Conservation (phyloP, 2,329 filamentous ascomycete species). For the Aspergillus sp. region DNA sequence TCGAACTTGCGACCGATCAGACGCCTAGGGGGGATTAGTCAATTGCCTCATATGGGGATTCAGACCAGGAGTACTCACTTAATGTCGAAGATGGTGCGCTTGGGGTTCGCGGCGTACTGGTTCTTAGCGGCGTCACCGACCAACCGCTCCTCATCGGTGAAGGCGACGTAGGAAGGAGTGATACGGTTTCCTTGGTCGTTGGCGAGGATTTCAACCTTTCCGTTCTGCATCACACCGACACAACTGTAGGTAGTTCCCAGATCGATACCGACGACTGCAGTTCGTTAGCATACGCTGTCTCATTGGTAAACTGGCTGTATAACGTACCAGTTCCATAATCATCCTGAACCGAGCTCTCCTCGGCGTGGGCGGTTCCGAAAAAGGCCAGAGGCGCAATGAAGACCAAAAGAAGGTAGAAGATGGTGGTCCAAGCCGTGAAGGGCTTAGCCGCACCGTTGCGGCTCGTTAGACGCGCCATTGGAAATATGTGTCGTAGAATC, state of each 20-base stretch:
- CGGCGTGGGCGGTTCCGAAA: conserved; percentile 70
- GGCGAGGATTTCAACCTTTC: conserved; percentile 91
- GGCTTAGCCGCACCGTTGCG: conserved; percentile 63
- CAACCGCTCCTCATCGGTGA: conserved; percentile 93
- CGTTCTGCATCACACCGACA: conserved; percentile 93
- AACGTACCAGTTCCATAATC: conserved; percentile 69
- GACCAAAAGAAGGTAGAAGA: conserved; percentile 88
- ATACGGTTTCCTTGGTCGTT: conserved; percentile 98
- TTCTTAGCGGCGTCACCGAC: conserved; percentile 98
- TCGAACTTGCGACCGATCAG: conserved; percentile 79
- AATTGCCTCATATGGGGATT: background rate
- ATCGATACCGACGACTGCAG: conserved; percentile 88
- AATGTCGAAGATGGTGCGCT: conserved; percentile 73
- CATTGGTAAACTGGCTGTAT: background rate
- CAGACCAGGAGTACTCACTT: conserved; percentile 62
- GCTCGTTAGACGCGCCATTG: conserved; percentile 59
- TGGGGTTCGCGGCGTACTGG: conserved; percentile 79
- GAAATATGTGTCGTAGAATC: conserved; percentile 25
- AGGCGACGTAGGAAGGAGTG: conserved; percentile 91
- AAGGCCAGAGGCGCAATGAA: conserved; percentile 83
- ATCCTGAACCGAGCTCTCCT: conserved; percentile 68
- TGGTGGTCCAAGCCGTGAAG: conserved; percentile 74
- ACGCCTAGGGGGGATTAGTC: conserved; percentile 53
- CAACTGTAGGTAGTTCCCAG: conserved; percentile 85
- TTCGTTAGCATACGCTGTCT: background rate